Conservation (phyloP, 768 basidiomycete species). For the Boletus barrowsii region DNA sequence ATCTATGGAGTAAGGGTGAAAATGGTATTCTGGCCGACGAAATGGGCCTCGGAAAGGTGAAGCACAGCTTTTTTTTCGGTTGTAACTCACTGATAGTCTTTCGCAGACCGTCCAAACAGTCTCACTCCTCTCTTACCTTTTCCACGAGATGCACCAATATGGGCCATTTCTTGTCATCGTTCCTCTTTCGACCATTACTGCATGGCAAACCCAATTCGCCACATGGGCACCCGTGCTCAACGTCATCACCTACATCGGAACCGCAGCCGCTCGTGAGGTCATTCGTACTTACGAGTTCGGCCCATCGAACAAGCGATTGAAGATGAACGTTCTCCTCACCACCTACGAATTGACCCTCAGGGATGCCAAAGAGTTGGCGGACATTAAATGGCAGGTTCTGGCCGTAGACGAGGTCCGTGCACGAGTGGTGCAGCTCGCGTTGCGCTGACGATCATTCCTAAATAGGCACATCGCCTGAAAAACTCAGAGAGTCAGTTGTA, state of each 20-base stretch:
- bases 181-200: slow-evolving; percentile 94
- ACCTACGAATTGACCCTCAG: slow-evolving; percentile 95
- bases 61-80: neutral
- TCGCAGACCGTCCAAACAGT: slow-evolving; percentile 91
- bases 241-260: slow-evolving; percentile 95
- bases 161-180: slow-evolving; percentile 98
- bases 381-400: slow-evolving; percentile 96
- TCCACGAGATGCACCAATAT: slow-evolving; percentile 87
- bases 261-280: slow-evolving; percentile 79
- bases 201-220: slow-evolving; percentile 95
- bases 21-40: slow-evolving; percentile 98
- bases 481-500: slow-evolving; percentile 97
- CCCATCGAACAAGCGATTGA: slow-evolving; percentile 79
- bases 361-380: slow-evolving; percentile 82
- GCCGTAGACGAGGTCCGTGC: slow-evolving; percentile 87
- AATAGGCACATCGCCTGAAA: slow-evolving; percentile 92
- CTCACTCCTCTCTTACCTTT: slow-evolving; percentile 90
- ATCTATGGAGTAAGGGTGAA: slow-evolving; percentile 90
- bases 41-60: slow-evolving; percentile 97
- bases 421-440: neutral
- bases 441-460: slow-evolving; percentile 13
- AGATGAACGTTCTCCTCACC: slow-evolving; percentile 95
- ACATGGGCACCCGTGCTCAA: slow-evolving; percentile 96
- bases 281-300: slow-evolving; percentile 95
- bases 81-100: slow-evolving; percentile 12